Base-by-base conservation (phyloP, 2,329 filamentous ascomycete genomes). In the Chrysoporthe austroafricana region DNA sequence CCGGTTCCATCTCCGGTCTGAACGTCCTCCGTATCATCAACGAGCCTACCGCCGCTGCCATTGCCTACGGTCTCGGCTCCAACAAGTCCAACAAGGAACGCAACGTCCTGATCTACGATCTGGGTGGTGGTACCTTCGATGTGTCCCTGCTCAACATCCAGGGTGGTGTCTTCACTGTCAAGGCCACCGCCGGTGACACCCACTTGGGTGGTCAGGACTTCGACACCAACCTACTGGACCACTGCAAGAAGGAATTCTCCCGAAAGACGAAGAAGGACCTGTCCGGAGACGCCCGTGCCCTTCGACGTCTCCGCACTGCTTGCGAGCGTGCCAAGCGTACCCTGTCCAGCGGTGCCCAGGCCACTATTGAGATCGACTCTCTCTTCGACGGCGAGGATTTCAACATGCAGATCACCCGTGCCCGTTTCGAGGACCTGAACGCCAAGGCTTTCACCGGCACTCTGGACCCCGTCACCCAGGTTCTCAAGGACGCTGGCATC, bases 21-120 rank as follows among this genome's bases (percentile, higher is more conserved):
- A 97, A 98, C 85, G 94, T 99, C 75, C 94, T 99, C 82, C 94
- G 96, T 88, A 98, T 99, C 86, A 98, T 99, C 86, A 99, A 99
- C 90, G 96, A 99, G 87, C 96, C 96, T 70, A 99, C 96, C 72
- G 96, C 96, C 75, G 96, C 96, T 71, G 96, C 96, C 76, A 98
- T 98, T 77, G 96, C 96, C 76, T 99, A 99, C 83, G 96, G 96
- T 88, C 92, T 99, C 71, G 94, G 94, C 79, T 87, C 93, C 74
- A 94, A 93, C 85, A 97, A 97, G 88, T 92, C 93, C 65, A 92
- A 92, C 82, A 97, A 97, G 88, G 96, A 98, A 89, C 93, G 96
- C 79, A 97, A 98, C 81, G 95, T 99, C 78, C 89, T 99, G 75
- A 98, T 99, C 86, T 99, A 98, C 88, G 96, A 99, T 90, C 91